Percentiles rank a stretch among this genome's conserved stretches.
Conservation (phyloP, 768 basidiomycete genomes). For the Omphalotus guepiniiformis region DNA sequence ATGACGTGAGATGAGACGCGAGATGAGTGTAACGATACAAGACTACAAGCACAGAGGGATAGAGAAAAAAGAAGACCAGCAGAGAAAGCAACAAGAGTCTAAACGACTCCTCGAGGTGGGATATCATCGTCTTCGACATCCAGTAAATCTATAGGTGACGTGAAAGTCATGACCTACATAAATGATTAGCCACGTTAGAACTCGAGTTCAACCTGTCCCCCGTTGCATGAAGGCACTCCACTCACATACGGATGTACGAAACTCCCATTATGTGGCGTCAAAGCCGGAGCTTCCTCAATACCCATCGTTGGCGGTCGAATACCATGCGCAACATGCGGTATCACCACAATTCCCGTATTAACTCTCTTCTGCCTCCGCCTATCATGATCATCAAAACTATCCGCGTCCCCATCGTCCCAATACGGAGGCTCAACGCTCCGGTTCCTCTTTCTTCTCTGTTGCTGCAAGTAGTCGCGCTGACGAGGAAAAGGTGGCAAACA, state of each 20-base stretch:
- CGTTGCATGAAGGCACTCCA: not conserved
- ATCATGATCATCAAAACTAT: not conserved
- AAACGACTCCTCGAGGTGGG: not conserved
- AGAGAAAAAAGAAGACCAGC: no score
- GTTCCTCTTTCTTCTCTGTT: not conserved
- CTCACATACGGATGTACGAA: slow-evolving; percentile 15
- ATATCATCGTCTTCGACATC: slow-evolving; percentile 9
- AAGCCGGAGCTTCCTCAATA: slow-evolving; percentile 7
- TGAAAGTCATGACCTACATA: slow-evolving; percentile 30
- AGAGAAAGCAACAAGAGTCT: no score
- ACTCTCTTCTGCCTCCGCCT: not conserved
- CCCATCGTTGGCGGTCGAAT: not conserved
- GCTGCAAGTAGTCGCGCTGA: not conserved
- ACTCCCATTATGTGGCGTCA: not conserved
- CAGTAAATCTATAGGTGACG: slow-evolving; percentile 29
- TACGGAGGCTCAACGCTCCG: not conserved
- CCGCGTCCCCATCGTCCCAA: not conserved
- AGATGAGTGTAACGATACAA: no score
- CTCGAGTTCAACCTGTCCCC: no score
- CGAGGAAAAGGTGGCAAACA: not conserved
- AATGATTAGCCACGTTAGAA: slow-evolving; percentile 10
- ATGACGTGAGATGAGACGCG: not conserved
- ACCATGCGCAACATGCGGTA: slow-evolving; percentile 1
- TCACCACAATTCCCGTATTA: slow-evolving; percentile 1
- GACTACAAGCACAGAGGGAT: no score